A percentile compares a stretch with the other conserved stretches of the same genome.
Conservation (phyloP, 192 early-diverging fungal species). For the Mortierella antarctica region DNA sequence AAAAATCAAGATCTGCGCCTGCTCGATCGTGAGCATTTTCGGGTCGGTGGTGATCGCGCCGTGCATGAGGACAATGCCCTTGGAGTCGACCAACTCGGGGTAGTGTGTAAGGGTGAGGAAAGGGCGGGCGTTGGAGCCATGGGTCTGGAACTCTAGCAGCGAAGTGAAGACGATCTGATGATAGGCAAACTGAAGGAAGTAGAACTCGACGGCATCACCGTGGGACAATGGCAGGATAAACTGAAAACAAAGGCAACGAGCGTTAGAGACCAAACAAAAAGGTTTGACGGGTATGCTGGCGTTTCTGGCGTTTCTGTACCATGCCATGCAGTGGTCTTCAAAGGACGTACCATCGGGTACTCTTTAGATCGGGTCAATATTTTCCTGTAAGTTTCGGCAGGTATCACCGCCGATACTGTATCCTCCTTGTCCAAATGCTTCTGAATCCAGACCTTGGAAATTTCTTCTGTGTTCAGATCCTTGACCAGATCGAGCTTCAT, state of each 20-base stretch:
- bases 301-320: neutral
- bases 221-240: slow-evolving; percentile 77
- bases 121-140: slow-evolving; percentile 79
- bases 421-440: slow-evolving; percentile 72
- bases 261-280: neutral
- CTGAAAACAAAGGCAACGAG: neutral
- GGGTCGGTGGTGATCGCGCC: slow-evolving; percentile 75
- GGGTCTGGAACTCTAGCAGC: slow-evolving; percentile 89
- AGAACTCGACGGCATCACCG: slow-evolving; percentile 86
- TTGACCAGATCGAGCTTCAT: slow-evolving; percentile 63
- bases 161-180: slow-evolving; percentile 91
- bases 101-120: slow-evolving; percentile 89
- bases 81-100: slow-evolving; percentile 81
- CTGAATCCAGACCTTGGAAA: slow-evolving; percentile 77
- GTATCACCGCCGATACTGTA: slow-evolving; percentile 72
- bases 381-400: slow-evolving; percentile 66
- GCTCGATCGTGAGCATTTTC: slow-evolving; percentile 65
- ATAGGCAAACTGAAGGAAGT: slow-evolving; percentile 84
- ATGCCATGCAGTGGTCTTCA: neutral
- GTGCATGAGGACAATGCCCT: slow-evolving; percentile 91
- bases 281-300: neutral
- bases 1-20: slow-evolving; percentile 83
- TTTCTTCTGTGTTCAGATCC: slow-evolving; percentile 51
- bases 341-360: slow-evolving; percentile 65
- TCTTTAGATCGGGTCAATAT: slow-evolving; percentile 62